A percentile compares a stretch with the other conserved stretches of the same genome.
These are phyloP conservation scores for Blepharisma stoltei DNA, from an alignment of 73 alveolate species.

Conservation along the genomic window DNA sequence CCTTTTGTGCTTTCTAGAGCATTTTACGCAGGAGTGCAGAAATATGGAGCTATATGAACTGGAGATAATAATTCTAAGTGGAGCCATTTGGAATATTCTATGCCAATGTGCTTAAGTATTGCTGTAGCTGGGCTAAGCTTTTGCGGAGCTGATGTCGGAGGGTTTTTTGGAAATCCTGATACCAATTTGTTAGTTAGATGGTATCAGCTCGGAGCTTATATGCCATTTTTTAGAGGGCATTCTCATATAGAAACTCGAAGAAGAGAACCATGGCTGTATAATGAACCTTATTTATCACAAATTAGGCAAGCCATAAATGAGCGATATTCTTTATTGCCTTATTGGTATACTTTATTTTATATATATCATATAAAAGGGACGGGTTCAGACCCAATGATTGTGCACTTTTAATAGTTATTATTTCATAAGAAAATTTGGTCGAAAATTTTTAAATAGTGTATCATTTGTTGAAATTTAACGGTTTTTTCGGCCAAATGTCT, in stretches of 20 bases:
- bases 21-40: constrained; percentile 83
- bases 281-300: constrained; percentile 17
- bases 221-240: constrained; percentile 86
- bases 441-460: not conserved
- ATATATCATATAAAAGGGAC: constrained; percentile 31
- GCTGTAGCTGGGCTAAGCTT: constrained; percentile 81
- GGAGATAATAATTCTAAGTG: constrained; percentile 79
- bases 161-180: constrained; percentile 66
- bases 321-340: constrained; percentile 55
- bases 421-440: constrained; percentile 16
- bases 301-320: constrained; percentile 40
- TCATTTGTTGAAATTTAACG: not conserved
- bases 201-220: constrained; percentile 78
- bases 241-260: constrained; percentile 63
- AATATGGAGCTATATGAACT: constrained; percentile 93
- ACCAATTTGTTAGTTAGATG: constrained; percentile 61
- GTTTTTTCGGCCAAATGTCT: no score
- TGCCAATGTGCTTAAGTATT: constrained; percentile 75
- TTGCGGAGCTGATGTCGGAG: constrained; percentile 89
- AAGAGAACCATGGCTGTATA: constrained; percentile 87
- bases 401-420: constrained; percentile 39
- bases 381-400: constrained; percentile 53
- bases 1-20: constrained; percentile 87
- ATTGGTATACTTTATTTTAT: constrained; percentile 47
- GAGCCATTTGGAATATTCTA: constrained; percentile 63